Evolutionary conservation across 768 basidiomycete genomes (phyloP).

Genomic region (Termitomyces sp.): DNA sequence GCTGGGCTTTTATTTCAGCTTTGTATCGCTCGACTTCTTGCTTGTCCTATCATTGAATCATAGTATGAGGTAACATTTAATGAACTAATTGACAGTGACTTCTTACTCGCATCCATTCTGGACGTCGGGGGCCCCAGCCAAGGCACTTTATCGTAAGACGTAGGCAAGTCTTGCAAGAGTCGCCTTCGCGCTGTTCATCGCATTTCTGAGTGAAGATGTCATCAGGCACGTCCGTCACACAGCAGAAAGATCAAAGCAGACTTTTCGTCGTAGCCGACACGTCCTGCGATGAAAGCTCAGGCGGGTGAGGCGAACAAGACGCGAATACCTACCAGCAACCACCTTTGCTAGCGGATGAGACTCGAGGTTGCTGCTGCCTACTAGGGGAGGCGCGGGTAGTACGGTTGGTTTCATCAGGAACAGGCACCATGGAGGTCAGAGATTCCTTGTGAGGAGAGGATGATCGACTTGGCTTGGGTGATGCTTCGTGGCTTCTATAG

Average conservation of each 20-base stretch:
- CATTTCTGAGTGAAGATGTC: slow-evolving; percentile 60
- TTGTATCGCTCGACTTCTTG: slow-evolving; percentile 80
- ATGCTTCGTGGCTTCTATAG: slow-evolving; percentile 44
- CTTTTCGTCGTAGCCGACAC: slow-evolving; percentile 80
- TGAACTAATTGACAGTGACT: slow-evolving; percentile 15
- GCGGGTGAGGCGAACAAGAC: slow-evolving; percentile 10
- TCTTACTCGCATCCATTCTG: slow-evolving; percentile 85
- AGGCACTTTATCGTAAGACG: slow-evolving; percentile 80
- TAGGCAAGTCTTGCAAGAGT: slow-evolving; percentile 79
- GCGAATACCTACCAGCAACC: slow-evolving; percentile 68
- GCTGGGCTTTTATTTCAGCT: slow-evolving; percentile 78
- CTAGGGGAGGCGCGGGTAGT: slow-evolving; percentile 45
- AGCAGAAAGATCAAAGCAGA: slow-evolving; percentile 28
- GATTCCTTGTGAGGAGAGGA: slow-evolving; percentile 37
- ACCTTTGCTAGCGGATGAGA: slow-evolving; percentile 58
- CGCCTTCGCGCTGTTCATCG: slow-evolving; percentile 78
- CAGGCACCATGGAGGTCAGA: slow-evolving; percentile 31
- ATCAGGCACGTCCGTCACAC: slow-evolving; percentile 1
- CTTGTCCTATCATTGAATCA: slow-evolving; percentile 57
- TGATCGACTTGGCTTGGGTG: slow-evolving; percentile 47
- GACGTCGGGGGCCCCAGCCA: slow-evolving; percentile 81
- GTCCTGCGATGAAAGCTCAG: slow-evolving; percentile 49
- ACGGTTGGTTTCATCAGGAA: slow-evolving; percentile 31
- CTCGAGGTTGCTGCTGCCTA: slow-evolving; percentile 45
- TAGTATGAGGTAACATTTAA: slow-evolving; percentile 1